Evolutionary conservation across 2,329 filamentous ascomycete genomes (phyloP).

Genomic region (Paramyrothecium roridum): DNA sequence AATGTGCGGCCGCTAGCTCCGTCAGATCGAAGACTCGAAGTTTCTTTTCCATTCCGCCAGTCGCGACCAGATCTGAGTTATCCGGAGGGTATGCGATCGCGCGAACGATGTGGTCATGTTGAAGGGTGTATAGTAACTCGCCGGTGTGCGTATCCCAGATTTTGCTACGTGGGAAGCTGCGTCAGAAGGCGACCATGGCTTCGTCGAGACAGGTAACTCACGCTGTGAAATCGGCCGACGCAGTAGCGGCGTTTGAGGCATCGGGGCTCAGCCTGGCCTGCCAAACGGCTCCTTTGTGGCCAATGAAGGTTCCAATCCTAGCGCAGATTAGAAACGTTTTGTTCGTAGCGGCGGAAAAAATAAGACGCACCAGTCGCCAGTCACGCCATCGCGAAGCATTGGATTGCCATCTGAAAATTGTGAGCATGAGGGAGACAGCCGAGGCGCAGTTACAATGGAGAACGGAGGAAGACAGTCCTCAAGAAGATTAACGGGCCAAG

Average conservation of each 20-base stretch:
- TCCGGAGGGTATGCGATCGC: slow-evolving; percentile 87
- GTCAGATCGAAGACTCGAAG: slow-evolving; percentile 88
- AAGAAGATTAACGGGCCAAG: no score
- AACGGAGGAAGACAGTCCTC: no score
- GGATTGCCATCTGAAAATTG: slow-evolving; percentile 78
- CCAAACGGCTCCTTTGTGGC: slow-evolving; percentile 98
- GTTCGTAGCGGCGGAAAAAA: not conserved
- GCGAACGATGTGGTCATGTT: slow-evolving; percentile 93
- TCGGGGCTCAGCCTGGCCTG: slow-evolving; percentile 88
- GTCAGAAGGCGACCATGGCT: slow-evolving; percentile 21
- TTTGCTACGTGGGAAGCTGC: slow-evolving; percentile 56
- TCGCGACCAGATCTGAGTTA: slow-evolving; percentile 80
- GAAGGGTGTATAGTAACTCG: slow-evolving; percentile 79
- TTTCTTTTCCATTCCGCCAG: slow-evolving; percentile 95
- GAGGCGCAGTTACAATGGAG: slow-evolving; percentile 5
- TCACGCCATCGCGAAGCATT: slow-evolving; percentile 94
- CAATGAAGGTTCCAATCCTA: slow-evolving; percentile 97
- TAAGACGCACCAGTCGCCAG: slow-evolving; percentile 75
- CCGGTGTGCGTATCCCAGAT: slow-evolving; percentile 97
- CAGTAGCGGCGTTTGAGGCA: slow-evolving; percentile 84
- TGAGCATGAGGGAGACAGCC: not conserved
- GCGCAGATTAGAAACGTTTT: slow-evolving; percentile 39
- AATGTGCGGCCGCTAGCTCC: slow-evolving; percentile 44
- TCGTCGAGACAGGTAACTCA: slow-evolving; percentile 40
- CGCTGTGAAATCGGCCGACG: slow-evolving; percentile 94